These are phyloP conservation scores for Diaporthe vaccinii DNA, from an alignment of 2,329 filamentous ascomycete genomes.

Conservation along the genomic window DNA sequence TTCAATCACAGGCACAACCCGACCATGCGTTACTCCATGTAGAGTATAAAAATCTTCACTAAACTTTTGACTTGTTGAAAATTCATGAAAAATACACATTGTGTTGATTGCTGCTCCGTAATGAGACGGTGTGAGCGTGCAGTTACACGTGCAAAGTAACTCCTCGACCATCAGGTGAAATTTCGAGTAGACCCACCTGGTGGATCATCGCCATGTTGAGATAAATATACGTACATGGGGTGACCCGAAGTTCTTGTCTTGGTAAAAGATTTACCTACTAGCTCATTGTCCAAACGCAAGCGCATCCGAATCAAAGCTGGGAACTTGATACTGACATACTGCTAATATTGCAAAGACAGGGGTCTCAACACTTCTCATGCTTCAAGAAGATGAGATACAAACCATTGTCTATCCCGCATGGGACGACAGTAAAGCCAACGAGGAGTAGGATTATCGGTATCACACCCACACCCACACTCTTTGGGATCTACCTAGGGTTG, in stretches of 20 bases:
- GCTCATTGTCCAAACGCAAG: neutral
- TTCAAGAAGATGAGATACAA: neutral
- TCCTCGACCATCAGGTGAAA: neutral
- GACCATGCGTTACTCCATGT: too few species aligned
- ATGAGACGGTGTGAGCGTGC: neutral
- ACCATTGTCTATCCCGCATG: too few species aligned
- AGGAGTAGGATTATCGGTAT: neutral
- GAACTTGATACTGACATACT: neutral
- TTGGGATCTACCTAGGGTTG: too few species aligned
- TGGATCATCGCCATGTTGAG: neutral
- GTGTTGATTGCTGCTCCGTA: neutral
- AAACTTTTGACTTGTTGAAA: accelerated
- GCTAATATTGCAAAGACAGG: neutral
- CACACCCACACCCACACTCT: neutral
- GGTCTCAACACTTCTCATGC: neutral
- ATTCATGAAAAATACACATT: neutral
- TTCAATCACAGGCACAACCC: neutral
- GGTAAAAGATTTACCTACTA: neutral
- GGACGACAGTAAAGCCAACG: too few species aligned
- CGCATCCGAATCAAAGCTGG: neutral
- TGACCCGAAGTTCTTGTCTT: neutral
- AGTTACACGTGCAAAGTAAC: neutral
- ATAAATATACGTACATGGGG: neutral
- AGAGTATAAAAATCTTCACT: neutral
- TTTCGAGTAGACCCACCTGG: neutral